A percentile compares a stretch with the other conserved stretches of the same genome.
Conservation (phyloP, 2,329 filamentous ascomycete species). For the Pseudophaeomoniella oleicola region DNA sequence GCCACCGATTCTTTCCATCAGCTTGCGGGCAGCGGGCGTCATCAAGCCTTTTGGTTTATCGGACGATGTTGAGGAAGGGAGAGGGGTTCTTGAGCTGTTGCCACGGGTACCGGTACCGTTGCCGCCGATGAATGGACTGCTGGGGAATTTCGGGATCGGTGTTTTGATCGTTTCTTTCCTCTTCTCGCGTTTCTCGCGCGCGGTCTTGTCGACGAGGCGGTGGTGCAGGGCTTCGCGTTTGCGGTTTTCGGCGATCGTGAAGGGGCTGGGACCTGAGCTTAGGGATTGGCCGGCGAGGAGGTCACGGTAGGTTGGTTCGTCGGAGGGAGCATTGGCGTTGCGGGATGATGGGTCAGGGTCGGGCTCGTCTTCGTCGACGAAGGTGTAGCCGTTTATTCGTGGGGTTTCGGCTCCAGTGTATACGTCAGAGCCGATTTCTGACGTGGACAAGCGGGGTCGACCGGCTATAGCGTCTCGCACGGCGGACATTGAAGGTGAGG, state of each 20-base stretch:
- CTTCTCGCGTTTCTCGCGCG: constrained; percentile 53
- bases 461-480: constrained; percentile 74
- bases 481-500: constrained; percentile 72
- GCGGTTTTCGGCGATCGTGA: constrained; percentile 61
- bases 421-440: constrained; percentile 39
- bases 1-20: constrained; percentile 21
- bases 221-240: constrained; percentile 70
- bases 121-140: constrained; percentile 20
- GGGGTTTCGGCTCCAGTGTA: constrained; percentile 64
- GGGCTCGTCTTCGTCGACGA: constrained; percentile 63
- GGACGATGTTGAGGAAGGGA: constrained; percentile 9
- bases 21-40: constrained; percentile 28
- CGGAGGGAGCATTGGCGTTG: constrained; percentile 28
- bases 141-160: constrained; percentile 22
- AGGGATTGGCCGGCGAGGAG: constrained; percentile 20
- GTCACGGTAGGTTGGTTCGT: constrained; percentile 29
- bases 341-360: constrained; percentile 17
- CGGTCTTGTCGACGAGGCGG: constrained; percentile 70
- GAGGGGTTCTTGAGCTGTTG: constrained; percentile 11
- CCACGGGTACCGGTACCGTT: constrained; percentile 12
- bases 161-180: constrained; percentile 45
- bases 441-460: constrained; percentile 45
- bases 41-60: constrained; percentile 13
- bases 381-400: constrained; percentile 82
- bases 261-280: constrained; percentile 54